Evolutionary conservation across 2,329 filamentous ascomycete species (phyloP).

Genomic region (Penicillium decumbens): DNA sequence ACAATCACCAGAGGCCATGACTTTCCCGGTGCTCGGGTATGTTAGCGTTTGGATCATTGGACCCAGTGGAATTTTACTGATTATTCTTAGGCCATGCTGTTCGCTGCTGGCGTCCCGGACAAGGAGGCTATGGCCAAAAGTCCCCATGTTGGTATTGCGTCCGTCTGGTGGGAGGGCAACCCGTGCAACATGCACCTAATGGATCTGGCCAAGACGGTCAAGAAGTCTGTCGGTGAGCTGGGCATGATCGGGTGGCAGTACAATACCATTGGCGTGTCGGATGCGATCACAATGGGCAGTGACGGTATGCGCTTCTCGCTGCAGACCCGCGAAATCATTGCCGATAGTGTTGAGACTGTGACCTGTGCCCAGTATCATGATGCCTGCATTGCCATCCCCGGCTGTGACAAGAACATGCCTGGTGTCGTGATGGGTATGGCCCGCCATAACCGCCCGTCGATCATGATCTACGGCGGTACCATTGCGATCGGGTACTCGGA

Average conservation of each 20-base stretch:
- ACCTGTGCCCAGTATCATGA: constrained; percentile 90
- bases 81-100: constrained; percentile 73
- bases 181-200: constrained; percentile 80
- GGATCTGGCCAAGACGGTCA: constrained; percentile 82
- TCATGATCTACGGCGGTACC: constrained; percentile 94
- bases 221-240: constrained; percentile 71
- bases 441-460: constrained; percentile 81
- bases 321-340: constrained; percentile 85
- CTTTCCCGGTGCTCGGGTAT: constrained; percentile 81
- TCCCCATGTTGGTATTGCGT: constrained; percentile 84
- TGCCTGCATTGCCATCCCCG: constrained; percentile 86
- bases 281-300: constrained; percentile 92
- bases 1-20: constrained; percentile 80
- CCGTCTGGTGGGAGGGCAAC: constrained; percentile 97
- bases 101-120: constrained; percentile 82
- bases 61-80: constrained; percentile 2
- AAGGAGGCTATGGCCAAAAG: constrained; percentile 81
- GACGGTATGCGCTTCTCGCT: constrained; percentile 94
- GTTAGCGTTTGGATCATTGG: constrained; percentile 5
- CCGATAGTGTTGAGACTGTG: constrained; percentile 88
- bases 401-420: constrained; percentile 98
- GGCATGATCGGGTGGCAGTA: constrained; percentile 94
- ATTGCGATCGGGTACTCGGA: constrained; percentile 82
- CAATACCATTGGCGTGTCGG: constrained; percentile 83
- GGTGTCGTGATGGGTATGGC: constrained; percentile 87